Evolutionary conservation across 1,139 yeast genomes (phyloP).

Genomic region (Geotrichum reessii): DNA sequence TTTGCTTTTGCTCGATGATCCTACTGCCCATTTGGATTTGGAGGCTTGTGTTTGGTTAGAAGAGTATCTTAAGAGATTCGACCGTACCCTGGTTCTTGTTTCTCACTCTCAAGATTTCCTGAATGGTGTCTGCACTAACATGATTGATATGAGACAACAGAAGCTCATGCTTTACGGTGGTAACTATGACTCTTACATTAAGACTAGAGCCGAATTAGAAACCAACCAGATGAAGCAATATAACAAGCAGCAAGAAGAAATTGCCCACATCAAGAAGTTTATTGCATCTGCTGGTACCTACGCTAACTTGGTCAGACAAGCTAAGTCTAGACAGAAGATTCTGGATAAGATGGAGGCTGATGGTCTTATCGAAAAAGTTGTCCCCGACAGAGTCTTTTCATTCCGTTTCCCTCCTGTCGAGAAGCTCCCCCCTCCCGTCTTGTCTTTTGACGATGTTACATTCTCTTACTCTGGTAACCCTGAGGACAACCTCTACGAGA

Average conservation of each 20-base stretch:
- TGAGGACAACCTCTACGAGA: constrained; percentile 83
- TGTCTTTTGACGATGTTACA: constrained; percentile 92
- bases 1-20: constrained; percentile 72
- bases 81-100: constrained; percentile 86
- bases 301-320: constrained; percentile 97
- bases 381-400: constrained; percentile 84
- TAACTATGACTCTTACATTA: constrained; percentile 94
- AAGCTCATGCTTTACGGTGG: constrained; percentile 84
- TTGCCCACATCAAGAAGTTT: constrained; percentile 94
- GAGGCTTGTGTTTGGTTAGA: constrained; percentile 99
- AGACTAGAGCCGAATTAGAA: constrained; percentile 91
- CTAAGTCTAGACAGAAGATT: constrained; percentile 98
- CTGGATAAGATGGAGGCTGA: constrained; percentile 99
- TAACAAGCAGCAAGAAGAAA: constrained; percentile 96
- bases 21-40: constrained; percentile 98
- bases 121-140: constrained; percentile 96
- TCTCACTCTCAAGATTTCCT: constrained; percentile 99
- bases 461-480: constrained; percentile 84
- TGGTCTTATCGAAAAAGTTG: constrained; percentile 91
- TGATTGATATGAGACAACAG: constrained; percentile 90
- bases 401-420: constrained; percentile 95
- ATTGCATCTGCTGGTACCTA: constrained; percentile 99
- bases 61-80: constrained; percentile 92
- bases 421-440: constrained; percentile 97
- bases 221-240: constrained; percentile 98